Percentiles rank a stretch among this genome's conserved stretches.
These are phyloP conservation scores for Microglena sp. DNA, from an alignment of 139 green algal genomes.

Conservation along the genomic window DNA sequence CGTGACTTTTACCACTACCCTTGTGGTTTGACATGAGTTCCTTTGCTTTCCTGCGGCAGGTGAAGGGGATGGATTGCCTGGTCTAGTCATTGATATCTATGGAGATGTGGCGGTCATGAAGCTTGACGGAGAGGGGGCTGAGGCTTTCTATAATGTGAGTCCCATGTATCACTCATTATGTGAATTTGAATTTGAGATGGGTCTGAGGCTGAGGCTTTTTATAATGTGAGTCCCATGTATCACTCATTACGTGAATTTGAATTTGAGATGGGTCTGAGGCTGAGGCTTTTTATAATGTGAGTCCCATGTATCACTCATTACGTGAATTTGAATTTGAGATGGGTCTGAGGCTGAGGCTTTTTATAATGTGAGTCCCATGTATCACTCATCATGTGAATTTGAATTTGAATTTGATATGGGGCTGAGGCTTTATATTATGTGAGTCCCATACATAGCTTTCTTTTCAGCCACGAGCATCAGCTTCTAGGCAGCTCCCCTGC, in stretches of 20 bases:
- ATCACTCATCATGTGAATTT: too few species aligned
- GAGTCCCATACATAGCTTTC: too few species aligned
- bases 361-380: constrained; percentile 25
- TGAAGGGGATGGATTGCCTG: constrained; percentile 40
- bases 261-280: constrained; percentile 36
- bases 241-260: too few species aligned
- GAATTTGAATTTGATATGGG: too few species aligned
- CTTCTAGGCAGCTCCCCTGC: too few species aligned
- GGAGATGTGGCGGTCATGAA: constrained; percentile 35
- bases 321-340: too few species aligned
- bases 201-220: constrained; percentile 28
- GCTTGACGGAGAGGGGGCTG: constrained; percentile 33
- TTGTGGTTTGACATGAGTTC: too few species aligned
- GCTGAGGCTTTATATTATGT: too few species aligned
- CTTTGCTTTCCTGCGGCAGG: too few species aligned
- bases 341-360: constrained; percentile 30
- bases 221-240: constrained; percentile 19
- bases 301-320: constrained; percentile 8
- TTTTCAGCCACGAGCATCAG: too few species aligned
- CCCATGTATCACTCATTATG: constrained; percentile 9
- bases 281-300: constrained; percentile 31
- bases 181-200: too few species aligned
- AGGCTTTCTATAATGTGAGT: constrained; percentile 32
- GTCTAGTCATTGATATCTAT: constrained; percentile 7
- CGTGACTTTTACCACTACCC: too few species aligned